phyloP scores from a whole-genome alignment of 495 filamentous ascomycete species.

The Podospora pseudopauciseta region DNA sequence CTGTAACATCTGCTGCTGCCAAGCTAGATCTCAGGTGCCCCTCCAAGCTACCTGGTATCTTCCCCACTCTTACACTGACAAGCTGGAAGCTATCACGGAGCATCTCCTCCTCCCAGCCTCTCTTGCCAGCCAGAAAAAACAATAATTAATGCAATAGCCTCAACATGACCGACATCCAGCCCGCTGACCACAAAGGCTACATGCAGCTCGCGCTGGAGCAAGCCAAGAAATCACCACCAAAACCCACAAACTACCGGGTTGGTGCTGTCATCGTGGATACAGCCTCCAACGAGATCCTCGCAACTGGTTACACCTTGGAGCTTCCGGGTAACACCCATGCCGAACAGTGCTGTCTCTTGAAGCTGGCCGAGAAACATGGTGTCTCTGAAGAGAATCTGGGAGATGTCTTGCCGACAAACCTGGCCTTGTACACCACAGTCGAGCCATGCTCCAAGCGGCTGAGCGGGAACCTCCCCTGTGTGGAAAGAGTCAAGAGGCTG shows the following conservation, averaged over 20 bases:
- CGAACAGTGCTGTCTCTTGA: constrained; percentile 84
- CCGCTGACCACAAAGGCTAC: constrained; percentile 57
- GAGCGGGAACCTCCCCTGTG: constrained; percentile 78
- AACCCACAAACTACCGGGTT: constrained; percentile 88
- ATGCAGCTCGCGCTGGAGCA: constrained; percentile 70
- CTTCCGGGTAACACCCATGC: constrained; percentile 92
- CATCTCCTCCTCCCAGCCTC: neutral
- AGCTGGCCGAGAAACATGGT: constrained; percentile 54
- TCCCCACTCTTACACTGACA: neutral
- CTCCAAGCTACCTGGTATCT: neutral
- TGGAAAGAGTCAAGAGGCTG: constrained; percentile 70
- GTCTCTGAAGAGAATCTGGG: constrained; percentile 55
- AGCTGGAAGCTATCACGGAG: neutral
- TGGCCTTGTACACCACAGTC: constrained; percentile 86
- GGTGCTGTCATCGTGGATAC: constrained; percentile 74
- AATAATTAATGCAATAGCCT: neutral
- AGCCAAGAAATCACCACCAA: constrained; percentile 73
- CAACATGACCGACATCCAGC: constrained; percentile 27
- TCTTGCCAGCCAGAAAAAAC: neutral
- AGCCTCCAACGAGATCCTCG: constrained; percentile 58
- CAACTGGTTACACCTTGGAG: constrained; percentile 88
- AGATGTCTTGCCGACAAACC: constrained; percentile 51
- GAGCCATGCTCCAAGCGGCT: constrained; percentile 84
- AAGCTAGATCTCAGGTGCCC: neutral
- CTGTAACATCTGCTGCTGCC: neutral